These are phyloP conservation scores for Ustilago esculenta DNA, from an alignment of 1,284 basidiomycete genomes.

Conservation along the genomic window DNA sequence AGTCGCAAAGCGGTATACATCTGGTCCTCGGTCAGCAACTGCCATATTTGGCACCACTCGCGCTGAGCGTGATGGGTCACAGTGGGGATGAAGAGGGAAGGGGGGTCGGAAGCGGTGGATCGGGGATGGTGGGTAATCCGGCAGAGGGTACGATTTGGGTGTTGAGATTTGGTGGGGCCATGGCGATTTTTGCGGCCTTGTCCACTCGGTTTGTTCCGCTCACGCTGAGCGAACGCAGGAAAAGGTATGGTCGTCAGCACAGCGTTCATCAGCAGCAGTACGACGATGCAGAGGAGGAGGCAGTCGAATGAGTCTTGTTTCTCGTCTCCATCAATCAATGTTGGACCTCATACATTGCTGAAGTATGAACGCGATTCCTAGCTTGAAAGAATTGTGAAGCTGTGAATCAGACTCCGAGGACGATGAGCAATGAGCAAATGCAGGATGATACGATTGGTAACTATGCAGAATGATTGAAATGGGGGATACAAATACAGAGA, in stretches of 20 bases:
- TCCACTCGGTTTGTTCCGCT: constrained; percentile 53
- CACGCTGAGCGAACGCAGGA: constrained; percentile 41
- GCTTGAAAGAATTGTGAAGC: too few species aligned
- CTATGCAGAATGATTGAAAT: too few species aligned
- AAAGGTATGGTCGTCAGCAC: constrained; percentile 5
- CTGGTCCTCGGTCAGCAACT: constrained; percentile 18
- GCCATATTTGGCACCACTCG: constrained; percentile 67
- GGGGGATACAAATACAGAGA: too few species aligned
- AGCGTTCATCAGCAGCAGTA: too few species aligned
- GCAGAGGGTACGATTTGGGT: constrained; percentile 81
- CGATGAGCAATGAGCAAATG: too few species aligned
- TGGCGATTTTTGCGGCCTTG: constrained; percentile 60
- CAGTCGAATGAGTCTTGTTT: background rate
- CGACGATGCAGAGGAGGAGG: background rate
- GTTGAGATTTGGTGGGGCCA: constrained; percentile 84
- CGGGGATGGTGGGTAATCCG: constrained; percentile 4
- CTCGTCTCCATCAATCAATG: too few species aligned
- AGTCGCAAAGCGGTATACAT: constrained; percentile 4
- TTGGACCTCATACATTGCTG: too few species aligned
- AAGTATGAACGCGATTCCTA: too few species aligned
- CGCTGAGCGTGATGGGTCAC: too few species aligned
- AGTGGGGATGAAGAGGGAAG: background rate
- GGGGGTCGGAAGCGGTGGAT: background rate
- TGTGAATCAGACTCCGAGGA: too few species aligned
- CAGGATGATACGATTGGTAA: too few species aligned